Conservation (phyloP, 352 stramenopile species). For the Pythium apleroticum region DNA sequence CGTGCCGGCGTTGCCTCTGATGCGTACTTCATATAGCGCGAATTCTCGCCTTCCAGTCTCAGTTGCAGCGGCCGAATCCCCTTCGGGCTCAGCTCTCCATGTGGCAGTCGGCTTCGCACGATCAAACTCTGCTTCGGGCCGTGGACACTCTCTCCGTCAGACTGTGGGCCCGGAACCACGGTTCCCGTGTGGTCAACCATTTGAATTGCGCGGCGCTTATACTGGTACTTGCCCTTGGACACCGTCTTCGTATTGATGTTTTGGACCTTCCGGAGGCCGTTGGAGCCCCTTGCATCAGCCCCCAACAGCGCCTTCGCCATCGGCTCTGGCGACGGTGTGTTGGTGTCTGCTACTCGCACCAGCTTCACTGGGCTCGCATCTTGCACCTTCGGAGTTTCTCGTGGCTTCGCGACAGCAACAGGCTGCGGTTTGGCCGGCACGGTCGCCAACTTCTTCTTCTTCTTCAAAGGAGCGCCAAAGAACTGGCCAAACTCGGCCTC, state of each 20-base stretch:
- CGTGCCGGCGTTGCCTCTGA: not conserved
- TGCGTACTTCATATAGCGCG: conserved; percentile 9
- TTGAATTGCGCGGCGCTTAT: conserved; percentile 17
- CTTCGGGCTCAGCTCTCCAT: conserved; percentile 9
- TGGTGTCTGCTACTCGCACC: not conserved
- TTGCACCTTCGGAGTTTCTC: not conserved
- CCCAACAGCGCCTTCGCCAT: not conserved
- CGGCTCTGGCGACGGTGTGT: not conserved
- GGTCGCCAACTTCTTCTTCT: not conserved
- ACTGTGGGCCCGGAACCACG: not conserved
- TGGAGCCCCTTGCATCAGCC: conserved; percentile 14
- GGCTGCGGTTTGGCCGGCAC: not conserved
- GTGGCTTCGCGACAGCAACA: not conserved
- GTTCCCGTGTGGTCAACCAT: conserved; percentile 18
- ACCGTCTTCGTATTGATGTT: conserved; percentile 26
- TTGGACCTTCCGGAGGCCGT: conserved; percentile 22
- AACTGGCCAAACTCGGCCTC: conserved; percentile 24
- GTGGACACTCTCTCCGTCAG: not conserved
- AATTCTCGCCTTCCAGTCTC: not conserved
- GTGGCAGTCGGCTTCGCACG: conserved; percentile 8
- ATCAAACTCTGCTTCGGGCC: conserved; percentile 14
- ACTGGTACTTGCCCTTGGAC: conserved; percentile 23
- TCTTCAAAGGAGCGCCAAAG: conserved; percentile 12
- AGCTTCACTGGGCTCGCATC: not conserved
- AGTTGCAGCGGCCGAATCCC: conserved; percentile 5